Conservation (phyloP, 441 rosid genomes). For the Populus hybrid region DNA sequence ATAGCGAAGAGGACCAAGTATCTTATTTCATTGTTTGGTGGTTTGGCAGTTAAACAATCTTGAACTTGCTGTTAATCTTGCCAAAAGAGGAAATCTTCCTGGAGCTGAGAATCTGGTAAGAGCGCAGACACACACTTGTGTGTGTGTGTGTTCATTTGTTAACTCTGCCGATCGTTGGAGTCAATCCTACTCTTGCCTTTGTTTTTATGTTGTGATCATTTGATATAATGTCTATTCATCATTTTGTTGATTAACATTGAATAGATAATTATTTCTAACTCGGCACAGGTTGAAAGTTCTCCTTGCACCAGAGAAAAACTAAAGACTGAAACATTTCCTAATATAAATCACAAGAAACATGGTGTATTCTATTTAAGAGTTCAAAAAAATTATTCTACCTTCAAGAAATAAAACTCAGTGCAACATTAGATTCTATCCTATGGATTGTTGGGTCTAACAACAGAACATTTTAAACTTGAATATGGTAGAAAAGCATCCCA, state of each 20-base stretch:
- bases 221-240: neutral
- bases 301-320: neutral
- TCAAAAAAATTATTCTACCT: neutral
- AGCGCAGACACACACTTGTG: neutral
- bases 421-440: neutral
- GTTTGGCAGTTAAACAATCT: constrained; percentile 67
- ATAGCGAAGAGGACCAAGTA: neutral
- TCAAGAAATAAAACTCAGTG: neutral
- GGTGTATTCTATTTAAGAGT: neutral
- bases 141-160: neutral
- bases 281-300: neutral
- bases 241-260: neutral
- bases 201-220: neutral
- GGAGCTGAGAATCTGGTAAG: constrained; percentile 87
- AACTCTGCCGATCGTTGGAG: neutral
- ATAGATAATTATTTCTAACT: neutral
- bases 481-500: neutral
- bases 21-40: constrained; percentile 7
- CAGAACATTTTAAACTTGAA: neutral
- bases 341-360: neutral
- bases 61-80: constrained; percentile 86
- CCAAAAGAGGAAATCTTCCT: constrained; percentile 88
- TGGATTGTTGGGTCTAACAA: neutral
- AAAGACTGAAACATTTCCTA: neutral
- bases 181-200: neutral